Evolutionary conservation across 2,329 filamentous ascomycete species (phyloP).

Genomic region (Penicillium sp.): DNA sequence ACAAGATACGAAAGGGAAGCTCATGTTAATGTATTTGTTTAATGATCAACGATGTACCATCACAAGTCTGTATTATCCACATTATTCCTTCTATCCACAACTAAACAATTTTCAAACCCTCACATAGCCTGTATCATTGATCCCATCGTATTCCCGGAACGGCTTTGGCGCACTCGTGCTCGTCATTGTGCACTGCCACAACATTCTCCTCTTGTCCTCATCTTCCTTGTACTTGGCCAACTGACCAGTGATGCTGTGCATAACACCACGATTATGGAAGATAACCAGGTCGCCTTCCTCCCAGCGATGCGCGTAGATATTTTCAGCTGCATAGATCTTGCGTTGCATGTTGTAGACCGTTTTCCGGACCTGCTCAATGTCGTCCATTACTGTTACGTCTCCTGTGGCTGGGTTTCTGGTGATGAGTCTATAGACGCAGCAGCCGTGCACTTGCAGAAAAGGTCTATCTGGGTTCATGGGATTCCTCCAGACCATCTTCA

Average conservation of each 20-base stretch:
- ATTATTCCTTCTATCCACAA: not conserved
- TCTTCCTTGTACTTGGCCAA: constrained; percentile 1
- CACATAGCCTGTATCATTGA: constrained; percentile 8
- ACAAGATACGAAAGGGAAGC: not conserved
- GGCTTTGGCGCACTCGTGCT: not conserved
- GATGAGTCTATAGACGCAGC: constrained; percentile 11
- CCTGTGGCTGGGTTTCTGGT: constrained; percentile 5
- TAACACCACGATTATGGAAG: too few species aligned
- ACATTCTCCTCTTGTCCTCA: too few species aligned
- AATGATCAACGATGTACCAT: not conserved
- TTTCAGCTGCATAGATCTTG: constrained; percentile 11
- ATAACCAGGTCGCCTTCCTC: not conserved
- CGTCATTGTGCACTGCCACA: too few species aligned
- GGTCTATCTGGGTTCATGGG: constrained; percentile 9
- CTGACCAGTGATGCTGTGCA: constrained; percentile 6
- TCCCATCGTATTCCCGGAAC: constrained; percentile 4
- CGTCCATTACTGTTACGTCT: constrained; percentile 7
- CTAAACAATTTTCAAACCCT: not conserved
- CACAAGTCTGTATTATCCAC: not conserved
- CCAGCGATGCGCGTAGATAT: constrained; percentile 15
- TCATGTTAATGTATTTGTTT: not conserved
- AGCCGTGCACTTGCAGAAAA: constrained; percentile 12
- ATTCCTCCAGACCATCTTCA: constrained; percentile 31
- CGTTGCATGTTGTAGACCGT: constrained; percentile 12
- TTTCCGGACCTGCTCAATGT: constrained; percentile 6